Evolutionary conservation across 164 flowering plant genomes (phyloP).

Genomic region (Nelumbo lutea): DNA sequence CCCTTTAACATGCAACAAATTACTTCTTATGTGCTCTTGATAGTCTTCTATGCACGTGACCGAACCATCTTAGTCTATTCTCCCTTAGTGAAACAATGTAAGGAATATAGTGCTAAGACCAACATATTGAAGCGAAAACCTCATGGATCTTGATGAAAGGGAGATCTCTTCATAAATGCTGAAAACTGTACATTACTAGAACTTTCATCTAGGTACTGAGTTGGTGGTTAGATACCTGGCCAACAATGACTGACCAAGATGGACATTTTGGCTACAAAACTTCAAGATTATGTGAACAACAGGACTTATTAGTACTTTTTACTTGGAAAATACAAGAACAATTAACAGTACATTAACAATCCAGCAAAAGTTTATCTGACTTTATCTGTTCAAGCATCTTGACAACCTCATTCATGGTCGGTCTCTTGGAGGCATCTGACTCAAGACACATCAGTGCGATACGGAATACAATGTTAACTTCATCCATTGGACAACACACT

Average conservation of each 20-base stretch:
- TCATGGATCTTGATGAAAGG: too few relatives aligned
- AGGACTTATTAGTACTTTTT: not conserved
- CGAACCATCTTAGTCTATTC: too few relatives aligned
- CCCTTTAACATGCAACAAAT: too few relatives aligned
- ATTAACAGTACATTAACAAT: constrained; percentile 9
- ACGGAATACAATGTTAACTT: constrained; percentile 53
- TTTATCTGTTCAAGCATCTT: constrained; percentile 75
- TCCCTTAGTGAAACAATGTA: too few relatives aligned
- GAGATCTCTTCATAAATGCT: too few relatives aligned
- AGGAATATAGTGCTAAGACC: too few relatives aligned
- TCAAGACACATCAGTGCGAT: constrained; percentile 80
- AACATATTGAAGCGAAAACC: too few relatives aligned
- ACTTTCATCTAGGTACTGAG: not conserved
- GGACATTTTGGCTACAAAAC: not conserved
- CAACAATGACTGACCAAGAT: not conserved
- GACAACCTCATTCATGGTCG: constrained; percentile 85
- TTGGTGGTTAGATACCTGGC: not conserved
- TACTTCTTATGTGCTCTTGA: too few relatives aligned
- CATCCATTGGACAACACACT: constrained; percentile 38
- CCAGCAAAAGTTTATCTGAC: constrained; percentile 24
- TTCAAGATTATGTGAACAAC: not conserved
- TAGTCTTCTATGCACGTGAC: too few relatives aligned
- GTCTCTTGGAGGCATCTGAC: constrained; percentile 68
- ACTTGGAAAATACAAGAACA: not conserved
- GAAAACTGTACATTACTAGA: not conserved